These are phyloP conservation scores for Flaveria floridana DNA, from an alignment of 140 eudicot species.

Conservation along the genomic window DNA sequence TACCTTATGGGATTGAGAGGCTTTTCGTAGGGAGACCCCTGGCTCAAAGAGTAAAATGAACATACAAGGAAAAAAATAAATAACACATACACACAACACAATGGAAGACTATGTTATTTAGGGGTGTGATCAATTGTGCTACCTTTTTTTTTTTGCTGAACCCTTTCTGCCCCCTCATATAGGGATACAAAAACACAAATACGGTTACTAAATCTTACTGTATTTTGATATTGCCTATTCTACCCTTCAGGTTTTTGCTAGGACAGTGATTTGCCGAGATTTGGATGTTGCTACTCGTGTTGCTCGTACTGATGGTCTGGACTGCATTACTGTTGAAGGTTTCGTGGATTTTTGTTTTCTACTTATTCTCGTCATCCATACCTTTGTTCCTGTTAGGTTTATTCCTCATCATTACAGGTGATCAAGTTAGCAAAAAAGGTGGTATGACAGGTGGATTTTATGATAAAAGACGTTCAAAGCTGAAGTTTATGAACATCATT, in stretches of 20 bases:
- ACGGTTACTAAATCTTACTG: slow-evolving; percentile 2
- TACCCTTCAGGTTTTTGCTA: slow-evolving; percentile 70
- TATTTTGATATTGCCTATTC: slow-evolving; percentile 4
- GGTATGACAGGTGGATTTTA: slow-evolving; percentile 99
- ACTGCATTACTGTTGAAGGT: slow-evolving; percentile 98
- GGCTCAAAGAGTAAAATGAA: too few species aligned
- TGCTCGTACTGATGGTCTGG: slow-evolving; percentile 86
- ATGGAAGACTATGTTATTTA: not conserved
- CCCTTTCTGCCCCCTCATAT: not conserved
- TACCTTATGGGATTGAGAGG: too few species aligned
- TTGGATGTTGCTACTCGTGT: slow-evolving; percentile 95
- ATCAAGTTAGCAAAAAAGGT: slow-evolving; percentile 98
- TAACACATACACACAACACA: too few species aligned
- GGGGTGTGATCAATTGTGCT: not conserved
- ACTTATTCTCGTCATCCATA: not conserved
- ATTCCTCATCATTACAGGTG: slow-evolving; percentile 53
- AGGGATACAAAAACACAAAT: slow-evolving; percentile 12
- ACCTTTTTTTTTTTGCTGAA: not conserved
- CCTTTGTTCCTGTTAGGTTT: slow-evolving; percentile 7
- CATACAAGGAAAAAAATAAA: too few species aligned
- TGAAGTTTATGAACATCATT: slow-evolving; percentile 76
- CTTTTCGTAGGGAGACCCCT: too few species aligned
- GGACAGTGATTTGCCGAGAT: slow-evolving; percentile 91
- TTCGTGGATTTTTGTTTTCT: not conserved
- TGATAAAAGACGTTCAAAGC: slow-evolving; percentile 82